These are phyloP conservation scores for Rhodotorula sp. DNA, from an alignment of 1,284 basidiomycete species.

Conservation along the genomic window DNA sequence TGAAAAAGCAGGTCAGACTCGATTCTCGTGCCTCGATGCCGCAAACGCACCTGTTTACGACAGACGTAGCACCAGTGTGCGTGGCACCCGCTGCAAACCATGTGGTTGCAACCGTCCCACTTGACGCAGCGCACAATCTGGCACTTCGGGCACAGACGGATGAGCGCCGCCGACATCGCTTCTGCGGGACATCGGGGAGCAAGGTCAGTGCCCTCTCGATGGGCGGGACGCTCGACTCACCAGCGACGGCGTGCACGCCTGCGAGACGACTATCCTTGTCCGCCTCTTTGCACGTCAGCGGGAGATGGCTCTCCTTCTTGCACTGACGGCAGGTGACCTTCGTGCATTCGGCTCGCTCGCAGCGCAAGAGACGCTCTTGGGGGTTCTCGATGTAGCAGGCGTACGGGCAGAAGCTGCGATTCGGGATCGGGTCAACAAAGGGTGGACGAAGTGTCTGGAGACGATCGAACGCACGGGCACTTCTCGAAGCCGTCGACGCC, in stretches of 20 bases:
- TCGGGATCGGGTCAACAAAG: too few species aligned
- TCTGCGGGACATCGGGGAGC: not conserved
- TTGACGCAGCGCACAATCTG: conserved; percentile 19
- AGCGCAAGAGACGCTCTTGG: conserved; percentile 41
- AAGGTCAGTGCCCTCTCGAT: not conserved
- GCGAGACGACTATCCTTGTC: conserved; percentile 29
- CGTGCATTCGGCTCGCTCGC: conserved; percentile 32
- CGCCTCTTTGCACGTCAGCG: conserved; percentile 41
- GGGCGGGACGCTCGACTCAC: conserved; percentile 10
- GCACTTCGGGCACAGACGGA: conserved; percentile 36
- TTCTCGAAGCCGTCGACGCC: conserved; percentile 39
- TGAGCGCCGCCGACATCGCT: conserved; percentile 34
- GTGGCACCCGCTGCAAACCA: conserved; percentile 22
- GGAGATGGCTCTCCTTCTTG: conserved; percentile 42
- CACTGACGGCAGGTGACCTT: conserved; percentile 42
- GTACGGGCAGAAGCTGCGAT: conserved; percentile 37
- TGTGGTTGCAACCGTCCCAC: conserved; percentile 35
- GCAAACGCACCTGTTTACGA: not conserved
- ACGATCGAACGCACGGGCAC: conserved; percentile 36
- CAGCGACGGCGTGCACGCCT: conserved; percentile 39
- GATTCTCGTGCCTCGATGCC: not conserved
- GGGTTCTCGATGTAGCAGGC: conserved; percentile 42
- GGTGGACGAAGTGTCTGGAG: too few species aligned
- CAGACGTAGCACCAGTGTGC: conserved; percentile 30
- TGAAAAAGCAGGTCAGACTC: not conserved